A percentile compares a stretch with the other conserved stretches of the same genome.
phyloP scores from a whole-genome alignment of 225 moss, liverwort and hornwort genomes.

The Rhytidiadelphus loreus region DNA sequence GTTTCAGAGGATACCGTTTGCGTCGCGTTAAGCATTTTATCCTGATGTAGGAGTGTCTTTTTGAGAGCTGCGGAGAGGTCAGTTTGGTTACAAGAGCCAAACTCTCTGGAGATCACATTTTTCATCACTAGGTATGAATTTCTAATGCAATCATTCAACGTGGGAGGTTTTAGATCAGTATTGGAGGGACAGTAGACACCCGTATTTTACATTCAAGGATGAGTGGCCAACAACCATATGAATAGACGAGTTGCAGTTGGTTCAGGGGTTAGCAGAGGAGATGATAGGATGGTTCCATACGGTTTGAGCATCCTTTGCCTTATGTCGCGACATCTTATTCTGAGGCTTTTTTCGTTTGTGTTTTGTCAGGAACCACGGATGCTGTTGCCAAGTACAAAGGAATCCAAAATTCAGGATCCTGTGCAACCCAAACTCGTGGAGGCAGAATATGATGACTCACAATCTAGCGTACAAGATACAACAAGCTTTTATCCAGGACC shows the following conservation, averaged over 20 bases:
- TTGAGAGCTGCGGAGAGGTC: neutral
- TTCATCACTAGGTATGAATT: neutral
- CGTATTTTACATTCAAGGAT: neutral
- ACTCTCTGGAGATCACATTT: neutral
- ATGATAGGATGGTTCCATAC: neutral
- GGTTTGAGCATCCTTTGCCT: neutral
- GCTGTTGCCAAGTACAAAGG: neutral
- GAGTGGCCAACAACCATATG: neutral
- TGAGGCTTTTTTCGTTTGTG: neutral
- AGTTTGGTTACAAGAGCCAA: neutral
- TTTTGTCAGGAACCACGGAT: neutral
- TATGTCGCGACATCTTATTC: neutral
- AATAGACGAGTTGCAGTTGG: neutral
- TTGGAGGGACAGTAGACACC: no score
- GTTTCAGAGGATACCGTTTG: neutral
- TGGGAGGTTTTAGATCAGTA: neutral
- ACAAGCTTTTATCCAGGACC: neutral
- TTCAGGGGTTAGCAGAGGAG: neutral
- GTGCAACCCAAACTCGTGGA: conserved; percentile 32
- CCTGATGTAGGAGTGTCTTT: neutral
- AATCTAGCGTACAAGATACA: conserved; percentile 8
- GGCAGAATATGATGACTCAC: conserved; percentile 54
- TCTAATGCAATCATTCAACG: neutral
- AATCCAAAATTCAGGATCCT: neutral
- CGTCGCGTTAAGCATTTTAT: neutral